A percentile compares a stretch with the other conserved stretches of the same genome.
These are phyloP conservation scores for Fragaria ananassa DNA, from an alignment of 306 rosid genomes.

Conservation along the genomic window DNA sequence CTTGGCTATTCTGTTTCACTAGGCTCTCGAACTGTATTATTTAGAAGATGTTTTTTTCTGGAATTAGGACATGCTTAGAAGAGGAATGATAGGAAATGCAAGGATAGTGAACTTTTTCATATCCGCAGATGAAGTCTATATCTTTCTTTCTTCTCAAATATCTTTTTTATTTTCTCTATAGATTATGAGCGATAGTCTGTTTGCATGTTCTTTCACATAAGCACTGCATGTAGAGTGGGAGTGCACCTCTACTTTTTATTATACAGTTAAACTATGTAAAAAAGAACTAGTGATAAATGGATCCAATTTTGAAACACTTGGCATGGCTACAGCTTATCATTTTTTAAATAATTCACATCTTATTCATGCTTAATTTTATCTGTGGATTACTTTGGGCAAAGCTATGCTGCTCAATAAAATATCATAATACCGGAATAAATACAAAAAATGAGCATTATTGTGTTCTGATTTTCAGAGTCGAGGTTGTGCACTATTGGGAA, in stretches of 20 bases:
- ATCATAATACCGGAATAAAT: neutral
- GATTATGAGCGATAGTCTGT: neutral
- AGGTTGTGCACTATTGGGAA: slow-evolving; percentile 23
- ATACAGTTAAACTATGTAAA: neutral
- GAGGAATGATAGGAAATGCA: neutral
- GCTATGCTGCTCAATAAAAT: neutral
- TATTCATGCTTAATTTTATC: neutral
- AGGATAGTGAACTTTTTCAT: neutral
- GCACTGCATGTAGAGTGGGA: neutral
- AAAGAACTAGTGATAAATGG: neutral
- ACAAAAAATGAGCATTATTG: neutral
- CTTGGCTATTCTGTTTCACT: neutral
- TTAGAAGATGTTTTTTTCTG: neutral
- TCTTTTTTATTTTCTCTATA: neutral
- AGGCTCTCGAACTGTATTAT: neutral
- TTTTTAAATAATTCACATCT: neutral
- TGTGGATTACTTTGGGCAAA: neutral
- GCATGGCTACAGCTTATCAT: neutral
- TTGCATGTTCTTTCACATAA: neutral
- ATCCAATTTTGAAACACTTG: neutral
- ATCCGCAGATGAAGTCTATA: neutral
- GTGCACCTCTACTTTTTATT: neutral
- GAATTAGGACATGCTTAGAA: neutral
- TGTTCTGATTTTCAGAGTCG: slow-evolving; percentile 21
- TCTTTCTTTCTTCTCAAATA: neutral